Evolutionary conservation across 495 filamentous ascomycete species (phyloP), one percentile per base, ranked within the genome.

Genomic region (Halenospora varia): DNA sequence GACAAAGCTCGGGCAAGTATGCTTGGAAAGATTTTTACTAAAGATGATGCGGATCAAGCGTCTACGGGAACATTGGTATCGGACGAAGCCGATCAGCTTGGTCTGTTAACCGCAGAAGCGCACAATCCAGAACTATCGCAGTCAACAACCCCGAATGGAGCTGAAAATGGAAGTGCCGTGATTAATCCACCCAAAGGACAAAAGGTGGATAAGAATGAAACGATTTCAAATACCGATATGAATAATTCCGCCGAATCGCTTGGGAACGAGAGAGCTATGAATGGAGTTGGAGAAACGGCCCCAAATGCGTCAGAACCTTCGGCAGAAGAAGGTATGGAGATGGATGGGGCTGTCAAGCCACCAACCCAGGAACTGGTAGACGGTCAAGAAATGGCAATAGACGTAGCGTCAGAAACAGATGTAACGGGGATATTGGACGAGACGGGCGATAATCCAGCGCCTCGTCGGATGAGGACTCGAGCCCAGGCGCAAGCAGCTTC

Each of bases 401-500:
- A 71, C 26, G 70, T 72, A 25, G 62, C 63, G 10, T 6, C 29
- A 35, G 68, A 68, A 41, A 76, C 81, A 51, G 64, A 75, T 26
- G 72, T 78, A 39, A 41, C 26, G 18, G 47, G 17, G 20, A 53
- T 20, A n/a, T 42, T 2, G 23, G 48, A 57, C 22, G 62, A 62
- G 10, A 23, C 20, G 42, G 53, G 55, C 13, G 58, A 51, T 25
- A 25, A 48, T 19, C 51, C 65, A 4, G 64, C 71, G 17, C 80
- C 80, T 8, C 83, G 81, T 58, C 83, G 86, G 25, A 90, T 88
- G 82, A 87, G 82, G 18, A 87, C 90, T 10, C 77, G 85, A 53
- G 82, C 81, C 2, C 82, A 81, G 68, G 81, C 80, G 53, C 84
- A 81, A 71, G 82, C 81, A 47, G 70, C 64, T 18, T 65, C 70